Base-by-base conservation (phyloP, 805 yeast species). In the Metschnikowia cerradonensis region DNA sequence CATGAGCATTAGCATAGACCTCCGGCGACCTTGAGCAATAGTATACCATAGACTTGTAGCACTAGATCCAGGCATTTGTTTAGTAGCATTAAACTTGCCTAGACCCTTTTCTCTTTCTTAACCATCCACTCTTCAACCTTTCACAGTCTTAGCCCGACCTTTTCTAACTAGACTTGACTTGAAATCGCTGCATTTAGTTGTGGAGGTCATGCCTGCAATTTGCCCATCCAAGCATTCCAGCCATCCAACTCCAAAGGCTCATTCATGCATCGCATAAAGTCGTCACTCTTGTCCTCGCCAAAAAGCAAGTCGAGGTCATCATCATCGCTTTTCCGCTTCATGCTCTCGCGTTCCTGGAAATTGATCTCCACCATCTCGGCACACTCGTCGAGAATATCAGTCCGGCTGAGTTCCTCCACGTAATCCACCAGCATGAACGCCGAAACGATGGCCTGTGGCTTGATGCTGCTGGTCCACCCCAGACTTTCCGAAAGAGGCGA, bases 341-440 rank as follows among this genome's bases (percentile, higher is more conserved):
- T 40, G 11, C 20, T 43, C 20, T 50, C 50, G 6, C 31, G 40
- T 5, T 42, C 50, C 50, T 54, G 60, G 17, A 55, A 52, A 36
- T 61, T 65, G n/a, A 62, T 48, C 51, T 68, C 67, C 14, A 62
- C 56, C 32, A 59, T 54, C 15, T 57, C 57, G 4, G 57, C 56
- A 22, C 57, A 58, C 6, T 48, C 60, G 23, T 54, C 52, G 17
- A 55, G 41, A 30, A 58, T 52, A 35, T 53, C 66, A 47, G 57
- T 50, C 22, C 63, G 52, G n/a, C 65, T 65, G 43, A 67, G 60
- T 38, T 72, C 75, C 46, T 64, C 60, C 32, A 76, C 71, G 34
- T 55, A 53, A 20, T 70, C 71, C 20, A 77, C 73, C 45, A 72
- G 82, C 50, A 68, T 67, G 60, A 80, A 79, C 0, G 81, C 75